These are phyloP conservation scores for Dendrothele bispora DNA, from an alignment of 768 basidiomycete species.

Conservation along the genomic window DNA sequence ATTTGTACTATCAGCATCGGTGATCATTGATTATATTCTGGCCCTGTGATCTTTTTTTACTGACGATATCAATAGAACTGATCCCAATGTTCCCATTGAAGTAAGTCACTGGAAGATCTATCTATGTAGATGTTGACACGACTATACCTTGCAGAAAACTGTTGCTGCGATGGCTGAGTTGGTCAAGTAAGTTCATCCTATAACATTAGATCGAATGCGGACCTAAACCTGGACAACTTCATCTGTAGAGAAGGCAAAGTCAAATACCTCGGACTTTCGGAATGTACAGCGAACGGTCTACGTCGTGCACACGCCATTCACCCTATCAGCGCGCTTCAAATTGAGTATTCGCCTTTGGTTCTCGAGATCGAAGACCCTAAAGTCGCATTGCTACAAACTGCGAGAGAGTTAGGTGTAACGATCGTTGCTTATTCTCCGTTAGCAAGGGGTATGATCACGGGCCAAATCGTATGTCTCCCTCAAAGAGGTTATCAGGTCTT, in stretches of 20 bases:
- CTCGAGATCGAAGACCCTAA: conserved; percentile 46
- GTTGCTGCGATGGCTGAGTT: conserved; percentile 52
- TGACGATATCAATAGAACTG: conserved; percentile 26
- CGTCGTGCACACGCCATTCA: conserved; percentile 52
- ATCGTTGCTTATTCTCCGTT: conserved; percentile 54
- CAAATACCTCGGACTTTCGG: conserved; percentile 53
- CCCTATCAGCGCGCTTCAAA: conserved; percentile 48
- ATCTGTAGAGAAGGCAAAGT: conserved; percentile 41
- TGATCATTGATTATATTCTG: conserved; percentile 4
- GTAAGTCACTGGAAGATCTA: conserved; percentile 18
- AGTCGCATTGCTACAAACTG: conserved; percentile 40
- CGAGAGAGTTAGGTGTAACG: conserved; percentile 48
- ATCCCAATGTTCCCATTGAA: conserved; percentile 47
- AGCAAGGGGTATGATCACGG: conserved; percentile 53
- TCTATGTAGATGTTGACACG: not conserved
- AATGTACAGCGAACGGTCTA: conserved; percentile 44
- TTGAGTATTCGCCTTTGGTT: conserved; percentile 52
- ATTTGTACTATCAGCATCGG: conserved; percentile 41
- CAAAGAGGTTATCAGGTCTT: conserved; percentile 15
- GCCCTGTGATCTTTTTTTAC: conserved; percentile 3
- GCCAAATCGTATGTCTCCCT: conserved; percentile 34
- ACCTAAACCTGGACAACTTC: not conserved
- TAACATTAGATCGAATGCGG: not conserved
- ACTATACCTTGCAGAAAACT: conserved; percentile 27
- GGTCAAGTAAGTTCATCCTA: conserved; percentile 38